Percentiles rank a stretch among this genome's conserved stretches.
Conservation (phyloP, 768 basidiomycete species). For the Dacryopinax primogenitus region DNA sequence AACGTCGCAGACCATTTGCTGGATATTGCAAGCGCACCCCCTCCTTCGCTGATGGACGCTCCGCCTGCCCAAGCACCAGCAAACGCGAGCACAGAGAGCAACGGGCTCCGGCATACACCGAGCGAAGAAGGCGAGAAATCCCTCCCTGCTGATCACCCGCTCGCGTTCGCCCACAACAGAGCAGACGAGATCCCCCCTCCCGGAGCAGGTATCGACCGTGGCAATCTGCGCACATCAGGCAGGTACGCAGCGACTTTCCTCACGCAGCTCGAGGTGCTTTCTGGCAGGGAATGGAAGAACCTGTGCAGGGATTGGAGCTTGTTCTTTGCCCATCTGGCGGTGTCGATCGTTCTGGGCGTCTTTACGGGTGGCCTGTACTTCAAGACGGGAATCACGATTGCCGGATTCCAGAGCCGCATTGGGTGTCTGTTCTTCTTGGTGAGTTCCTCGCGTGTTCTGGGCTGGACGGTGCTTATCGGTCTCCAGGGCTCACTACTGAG, state of each 20-base stretch:
- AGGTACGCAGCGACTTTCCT: slow-evolving; percentile 66
- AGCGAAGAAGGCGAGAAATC: background rate
- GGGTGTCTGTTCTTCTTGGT: slow-evolving; percentile 91
- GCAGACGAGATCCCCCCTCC: background rate
- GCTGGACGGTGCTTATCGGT: background rate
- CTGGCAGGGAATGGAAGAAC: slow-evolving; percentile 75
- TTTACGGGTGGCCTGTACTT: slow-evolving; percentile 74
- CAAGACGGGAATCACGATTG: slow-evolving; percentile 64
- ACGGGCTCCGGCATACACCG: background rate
- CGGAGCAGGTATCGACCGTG: slow-evolving; percentile 1
- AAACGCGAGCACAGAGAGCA: background rate
- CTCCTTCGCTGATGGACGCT: slow-evolving; percentile 29
- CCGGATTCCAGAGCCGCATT: slow-evolving; percentile 88
- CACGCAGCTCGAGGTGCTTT: slow-evolving; percentile 75
- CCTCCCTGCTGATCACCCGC: background rate
- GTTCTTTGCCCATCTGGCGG: slow-evolving; percentile 62
- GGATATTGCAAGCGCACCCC: slow-evolving; percentile 66
- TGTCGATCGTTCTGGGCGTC: slow-evolving; percentile 63
- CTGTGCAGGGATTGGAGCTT: slow-evolving; percentile 68
- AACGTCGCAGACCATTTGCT: slow-evolving; percentile 88
- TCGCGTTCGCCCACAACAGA: background rate
- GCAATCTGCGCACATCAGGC: slow-evolving; percentile 17
- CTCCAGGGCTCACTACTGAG: slow-evolving; percentile 73
- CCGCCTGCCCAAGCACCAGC: background rate
- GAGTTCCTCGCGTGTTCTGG: slow-evolving; percentile 12